These are phyloP conservation scores for Ligustrum vulgare DNA, from an alignment of 257 asterid species.

Conservation along the genomic window DNA sequence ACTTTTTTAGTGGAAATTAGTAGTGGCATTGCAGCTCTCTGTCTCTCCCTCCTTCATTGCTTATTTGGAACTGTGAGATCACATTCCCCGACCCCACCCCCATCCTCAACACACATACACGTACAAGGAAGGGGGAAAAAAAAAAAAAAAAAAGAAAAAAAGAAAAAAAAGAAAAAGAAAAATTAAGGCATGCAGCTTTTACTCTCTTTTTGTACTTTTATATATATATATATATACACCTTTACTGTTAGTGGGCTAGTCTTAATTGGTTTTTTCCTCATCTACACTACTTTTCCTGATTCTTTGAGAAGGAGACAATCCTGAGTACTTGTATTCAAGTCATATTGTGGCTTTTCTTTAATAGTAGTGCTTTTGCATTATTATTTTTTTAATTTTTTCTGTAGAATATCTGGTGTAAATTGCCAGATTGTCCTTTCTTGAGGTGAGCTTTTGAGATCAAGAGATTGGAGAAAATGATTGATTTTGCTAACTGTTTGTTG, in stretches of 20 bases:
- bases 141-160: background rate
- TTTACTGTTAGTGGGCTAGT: constrained; percentile 39
- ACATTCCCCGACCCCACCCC: background rate
- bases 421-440: constrained; percentile 14
- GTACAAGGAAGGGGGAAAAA: background rate
- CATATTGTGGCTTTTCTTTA: constrained; percentile 22
- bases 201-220: constrained; percentile 26
- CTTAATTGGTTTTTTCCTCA: constrained; percentile 13
- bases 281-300: constrained; percentile 34
- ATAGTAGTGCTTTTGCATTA: constrained; percentile 27
- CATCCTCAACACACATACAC: background rate
- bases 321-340: constrained; percentile 15
- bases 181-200: constrained; percentile 47
- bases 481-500: constrained; percentile 28
- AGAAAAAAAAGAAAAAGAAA: background rate
- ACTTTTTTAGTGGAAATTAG: constrained; percentile 24
- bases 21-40: background rate
- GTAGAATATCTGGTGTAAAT: constrained; percentile 30
- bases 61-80: constrained; percentile 36
- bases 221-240: constrained; percentile 36
- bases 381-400: constrained; percentile 3
- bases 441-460: constrained; percentile 20
- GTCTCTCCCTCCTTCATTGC: no score
- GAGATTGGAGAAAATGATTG: constrained; percentile 31
- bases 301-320: constrained; percentile 5